Evolutionary conservation across 2,329 filamentous ascomycete genomes (phyloP).

Genomic region (Colletotrichum simmondsii): DNA sequence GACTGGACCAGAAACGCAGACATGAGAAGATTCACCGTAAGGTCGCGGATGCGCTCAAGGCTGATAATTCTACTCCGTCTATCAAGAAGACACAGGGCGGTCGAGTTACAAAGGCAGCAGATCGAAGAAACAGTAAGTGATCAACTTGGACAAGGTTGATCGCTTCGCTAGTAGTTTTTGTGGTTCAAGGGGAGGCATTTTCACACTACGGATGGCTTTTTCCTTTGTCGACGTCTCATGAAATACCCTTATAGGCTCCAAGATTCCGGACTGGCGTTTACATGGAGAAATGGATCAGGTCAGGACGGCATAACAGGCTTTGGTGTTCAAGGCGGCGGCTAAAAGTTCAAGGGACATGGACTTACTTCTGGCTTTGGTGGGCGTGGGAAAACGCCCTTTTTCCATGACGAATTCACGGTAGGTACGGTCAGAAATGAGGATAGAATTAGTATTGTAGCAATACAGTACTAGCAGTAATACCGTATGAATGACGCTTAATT

Average conservation of each 20-base stretch:
- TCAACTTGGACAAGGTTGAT: neutral
- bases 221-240: neutral
- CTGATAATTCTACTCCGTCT: neutral
- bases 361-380: neutral
- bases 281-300: neutral
- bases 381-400: neutral
- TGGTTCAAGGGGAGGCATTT: neutral
- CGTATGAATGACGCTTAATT: neutral
- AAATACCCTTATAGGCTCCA: constrained; percentile 7
- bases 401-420: neutral
- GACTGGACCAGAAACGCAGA: constrained; percentile 69
- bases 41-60: constrained; percentile 36
- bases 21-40: constrained; percentile 54
- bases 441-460: neutral
- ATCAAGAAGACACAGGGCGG: neutral
- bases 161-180: neutral
- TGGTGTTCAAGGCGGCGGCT: constrained; percentile 1
- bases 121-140: neutral
- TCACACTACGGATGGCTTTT: neutral
- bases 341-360: neutral
- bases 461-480: neutral
- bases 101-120: constrained; percentile 8
- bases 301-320: constrained; percentile 1
- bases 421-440: neutral
- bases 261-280: constrained; percentile 8